phyloP scores from a whole-genome alignment of 371 early-diverging fungal species.

The Funneliformis caledonium region DNA sequence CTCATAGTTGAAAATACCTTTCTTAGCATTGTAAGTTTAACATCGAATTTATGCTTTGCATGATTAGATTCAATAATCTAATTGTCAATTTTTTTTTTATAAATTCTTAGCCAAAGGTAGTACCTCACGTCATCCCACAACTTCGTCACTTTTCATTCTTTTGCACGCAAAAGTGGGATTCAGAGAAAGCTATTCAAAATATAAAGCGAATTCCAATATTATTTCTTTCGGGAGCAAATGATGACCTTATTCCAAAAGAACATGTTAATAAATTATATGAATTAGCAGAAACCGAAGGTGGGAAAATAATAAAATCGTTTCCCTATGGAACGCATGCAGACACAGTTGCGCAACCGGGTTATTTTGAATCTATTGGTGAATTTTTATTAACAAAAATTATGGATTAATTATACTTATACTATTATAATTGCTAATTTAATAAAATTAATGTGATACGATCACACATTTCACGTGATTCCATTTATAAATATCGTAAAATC shows the following conservation, averaged over 20 bases:
- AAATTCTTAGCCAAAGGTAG: conserved; percentile 71
- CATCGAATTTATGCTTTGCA: neutral
- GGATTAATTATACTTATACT: neutral
- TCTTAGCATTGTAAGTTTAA: conserved; percentile 72
- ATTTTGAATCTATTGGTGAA: conserved; percentile 73
- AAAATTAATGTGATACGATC: too few relatives aligned
- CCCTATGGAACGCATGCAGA: conserved; percentile 88
- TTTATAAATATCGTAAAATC: too few relatives aligned
- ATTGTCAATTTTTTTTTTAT: neutral
- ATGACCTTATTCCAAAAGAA: conserved; percentile 85
- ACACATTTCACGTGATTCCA: too few relatives aligned
- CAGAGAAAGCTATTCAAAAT: conserved; percentile 71
- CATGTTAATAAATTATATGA: conserved; percentile 82
- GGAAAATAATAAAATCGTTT: conserved; percentile 62
- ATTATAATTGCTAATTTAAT: neutral
- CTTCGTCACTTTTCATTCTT: conserved; percentile 74
- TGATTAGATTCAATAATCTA: neutral
- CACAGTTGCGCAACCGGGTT: conserved; percentile 85
- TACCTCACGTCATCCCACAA: conserved; percentile 84
- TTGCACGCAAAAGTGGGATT: conserved; percentile 89
- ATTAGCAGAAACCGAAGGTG: conserved; percentile 51
- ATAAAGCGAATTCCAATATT: conserved; percentile 78
- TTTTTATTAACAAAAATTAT: conserved; percentile 44
- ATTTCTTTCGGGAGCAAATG: conserved; percentile 81
- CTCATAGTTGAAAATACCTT: conserved; percentile 96